Conservation (phyloP, 176 grass and related monocot species). For the Canna indica region DNA sequence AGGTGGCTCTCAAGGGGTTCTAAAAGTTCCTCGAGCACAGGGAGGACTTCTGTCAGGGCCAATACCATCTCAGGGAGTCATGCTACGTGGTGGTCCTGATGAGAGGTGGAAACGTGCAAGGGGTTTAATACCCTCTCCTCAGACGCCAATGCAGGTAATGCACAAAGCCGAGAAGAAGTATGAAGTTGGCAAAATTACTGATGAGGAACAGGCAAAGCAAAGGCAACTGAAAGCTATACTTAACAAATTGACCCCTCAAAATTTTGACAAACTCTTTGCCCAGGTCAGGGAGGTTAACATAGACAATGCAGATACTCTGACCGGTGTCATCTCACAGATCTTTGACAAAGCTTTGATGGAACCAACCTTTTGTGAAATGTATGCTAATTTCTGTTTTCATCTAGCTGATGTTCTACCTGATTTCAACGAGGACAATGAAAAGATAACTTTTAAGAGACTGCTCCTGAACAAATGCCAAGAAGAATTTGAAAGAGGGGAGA, state of each 20-base stretch:
- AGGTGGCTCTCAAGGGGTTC: constrained; percentile 57
- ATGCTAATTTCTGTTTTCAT: constrained; percentile 73
- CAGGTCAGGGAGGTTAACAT: constrained; percentile 81
- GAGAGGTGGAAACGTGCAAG: constrained; percentile 71
- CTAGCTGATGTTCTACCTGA: constrained; percentile 59
- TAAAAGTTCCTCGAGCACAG: constrained; percentile 53
- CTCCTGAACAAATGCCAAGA: constrained; percentile 95
- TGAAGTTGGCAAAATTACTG: constrained; percentile 68
- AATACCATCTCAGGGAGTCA: constrained; percentile 32
- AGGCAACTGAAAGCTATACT: constrained; percentile 76
- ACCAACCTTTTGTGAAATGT: constrained; percentile 99
- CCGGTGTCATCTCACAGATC: constrained; percentile 88
- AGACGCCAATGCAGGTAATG: constrained; percentile 55
- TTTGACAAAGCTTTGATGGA: constrained; percentile 98
- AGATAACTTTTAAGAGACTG: constrained; percentile 81
- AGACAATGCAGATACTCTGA: constrained; percentile 55
- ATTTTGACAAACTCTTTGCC: constrained; percentile 90
- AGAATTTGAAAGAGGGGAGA: constrained; percentile 93
- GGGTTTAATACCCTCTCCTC: constrained; percentile 73
- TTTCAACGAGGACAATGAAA: constrained; percentile 70
- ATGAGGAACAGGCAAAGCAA: constrained; percentile 67
- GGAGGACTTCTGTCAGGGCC: constrained; percentile 51
- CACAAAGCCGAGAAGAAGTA: constrained; percentile 82
- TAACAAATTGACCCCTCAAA: constrained; percentile 91
- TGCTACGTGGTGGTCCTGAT: constrained; percentile 52